Conservation (phyloP, 805 yeast species). For the Candida ovalis region DNA sequence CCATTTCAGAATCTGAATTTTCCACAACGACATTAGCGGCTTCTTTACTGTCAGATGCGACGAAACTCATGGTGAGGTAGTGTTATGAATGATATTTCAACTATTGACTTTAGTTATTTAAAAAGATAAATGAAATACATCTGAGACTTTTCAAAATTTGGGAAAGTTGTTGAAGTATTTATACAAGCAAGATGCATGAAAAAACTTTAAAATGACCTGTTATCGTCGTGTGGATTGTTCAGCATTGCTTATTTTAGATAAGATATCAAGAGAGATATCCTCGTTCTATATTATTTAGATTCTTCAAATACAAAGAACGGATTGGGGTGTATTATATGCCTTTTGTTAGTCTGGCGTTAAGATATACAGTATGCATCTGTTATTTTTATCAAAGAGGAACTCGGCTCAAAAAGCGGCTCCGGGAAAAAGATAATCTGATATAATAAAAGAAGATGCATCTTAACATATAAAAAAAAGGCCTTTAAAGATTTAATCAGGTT, state of each 20-base stretch:
- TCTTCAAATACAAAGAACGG: neutral
- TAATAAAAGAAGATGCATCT: neutral
- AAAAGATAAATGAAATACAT: neutral
- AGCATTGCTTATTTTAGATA: neutral
- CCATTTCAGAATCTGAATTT: slow-evolving; percentile 1
- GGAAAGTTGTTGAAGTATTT: neutral
- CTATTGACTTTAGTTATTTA: neutral
- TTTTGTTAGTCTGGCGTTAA: neutral
- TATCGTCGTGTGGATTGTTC: neutral
- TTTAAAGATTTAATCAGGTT: too few relatives aligned
- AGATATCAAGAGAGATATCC: neutral
- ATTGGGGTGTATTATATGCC: neutral
- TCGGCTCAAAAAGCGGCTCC: too few relatives aligned
- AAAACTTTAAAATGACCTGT: neutral
- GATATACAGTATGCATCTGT: too few relatives aligned
- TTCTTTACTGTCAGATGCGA: slow-evolving; percentile 5
- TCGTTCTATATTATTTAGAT: too few relatives aligned
- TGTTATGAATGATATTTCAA: neutral
- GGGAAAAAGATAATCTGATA: too few relatives aligned
- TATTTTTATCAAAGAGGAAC: too few relatives aligned
- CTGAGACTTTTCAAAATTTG: too few relatives aligned
- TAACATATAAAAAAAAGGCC: too few relatives aligned
- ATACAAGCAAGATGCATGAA: neutral
- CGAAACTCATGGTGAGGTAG: slow-evolving; percentile 2
- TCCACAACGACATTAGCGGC: neutral